These are phyloP conservation scores for Juglanconis juglandina DNA, from an alignment of 2,329 filamentous ascomycete genomes.

Conservation along the genomic window DNA sequence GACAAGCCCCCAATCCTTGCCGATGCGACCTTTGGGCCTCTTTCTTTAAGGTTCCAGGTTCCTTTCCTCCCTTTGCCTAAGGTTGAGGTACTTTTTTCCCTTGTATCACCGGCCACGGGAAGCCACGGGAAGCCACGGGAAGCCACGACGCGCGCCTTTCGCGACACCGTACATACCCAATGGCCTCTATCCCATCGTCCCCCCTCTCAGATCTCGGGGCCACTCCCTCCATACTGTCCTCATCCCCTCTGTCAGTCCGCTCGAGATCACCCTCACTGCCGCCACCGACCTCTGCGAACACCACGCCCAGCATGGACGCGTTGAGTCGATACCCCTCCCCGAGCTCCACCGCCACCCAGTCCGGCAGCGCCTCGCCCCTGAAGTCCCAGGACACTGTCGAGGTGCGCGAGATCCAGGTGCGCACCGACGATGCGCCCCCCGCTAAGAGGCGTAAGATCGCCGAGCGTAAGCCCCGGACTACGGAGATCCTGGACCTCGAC, in stretches of 20 bases:
- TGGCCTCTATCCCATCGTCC: constrained; percentile 44
- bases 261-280: constrained; percentile 52
- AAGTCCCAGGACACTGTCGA: constrained; percentile 38
- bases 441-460: constrained; percentile 71
- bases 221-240: constrained; percentile 42
- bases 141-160: constrained; percentile 4
- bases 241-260: constrained; percentile 53
- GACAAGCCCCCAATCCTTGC: constrained; percentile 1
- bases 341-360: constrained; percentile 41
- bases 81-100: neutral
- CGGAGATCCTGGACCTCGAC: constrained; percentile 74
- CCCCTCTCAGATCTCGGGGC: constrained; percentile 54
- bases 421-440: constrained; percentile 61
- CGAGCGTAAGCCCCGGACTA: constrained; percentile 63
- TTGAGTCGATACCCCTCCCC: constrained; percentile 52
- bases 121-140: neutral
- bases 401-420: constrained; percentile 34
- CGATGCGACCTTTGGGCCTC: neutral
- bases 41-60: neutral
- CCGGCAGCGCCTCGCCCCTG: constrained; percentile 50
- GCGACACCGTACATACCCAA: neutral
- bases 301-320: constrained; percentile 31
- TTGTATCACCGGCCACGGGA: neutral
- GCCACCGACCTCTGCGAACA: constrained; percentile 17
- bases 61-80: constrained; percentile 1